Evolutionary conservation across 208 protist genomes (phyloP), one percentile per base, ranked within the genome.

Genomic region (Crithidia acanthocephali): DNA sequence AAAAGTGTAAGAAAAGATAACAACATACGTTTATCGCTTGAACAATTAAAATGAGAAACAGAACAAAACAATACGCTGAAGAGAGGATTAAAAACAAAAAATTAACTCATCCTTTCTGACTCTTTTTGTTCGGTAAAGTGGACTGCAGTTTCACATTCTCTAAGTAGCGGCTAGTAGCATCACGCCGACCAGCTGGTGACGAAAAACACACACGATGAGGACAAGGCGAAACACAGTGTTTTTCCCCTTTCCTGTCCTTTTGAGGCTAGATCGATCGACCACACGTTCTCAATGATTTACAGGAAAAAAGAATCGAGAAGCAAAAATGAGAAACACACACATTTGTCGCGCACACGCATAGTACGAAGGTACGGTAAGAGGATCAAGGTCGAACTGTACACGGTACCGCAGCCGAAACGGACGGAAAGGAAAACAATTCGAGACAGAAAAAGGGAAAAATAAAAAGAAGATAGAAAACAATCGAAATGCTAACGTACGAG

Each of bases 11-110:
- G 16, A 58, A 16, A 55, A 40, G 55, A 57, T 25, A 61, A 33
- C 44, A 48, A 48, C 44, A 48, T n/a, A 48, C 44, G 44, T 48
- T 48, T 48, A 13, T 4, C 16, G 23, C n/a, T 20, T 44, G 25
- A 50, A 35, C 13, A 27, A 71, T 18, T 60, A 55, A 57, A 58
- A 55, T 32, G 35, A 40, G 35, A 59, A 27, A 72, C 23, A 42
- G 4, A 23, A 61, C 0, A 64, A 32, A 18, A 52, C 35, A 59
- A 23, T 23, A 59, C 8, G 1, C 37, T 37, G 16, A 7, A 23
- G 15, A 40, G 35, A 40, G 5, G 11, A 40, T 40, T 5, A 40
- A 11, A 40, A 40, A 11, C 5, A 40, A 40, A 40, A 40, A 40
- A 13, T 40, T 11, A 40, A 40, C 35, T 40, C 11, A 11, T 40